Evolutionary conservation across 2,329 filamentous ascomycete species (phyloP), one percentile per base, ranked within the genome.

Genomic region (Monilinia fructigena): DNA sequence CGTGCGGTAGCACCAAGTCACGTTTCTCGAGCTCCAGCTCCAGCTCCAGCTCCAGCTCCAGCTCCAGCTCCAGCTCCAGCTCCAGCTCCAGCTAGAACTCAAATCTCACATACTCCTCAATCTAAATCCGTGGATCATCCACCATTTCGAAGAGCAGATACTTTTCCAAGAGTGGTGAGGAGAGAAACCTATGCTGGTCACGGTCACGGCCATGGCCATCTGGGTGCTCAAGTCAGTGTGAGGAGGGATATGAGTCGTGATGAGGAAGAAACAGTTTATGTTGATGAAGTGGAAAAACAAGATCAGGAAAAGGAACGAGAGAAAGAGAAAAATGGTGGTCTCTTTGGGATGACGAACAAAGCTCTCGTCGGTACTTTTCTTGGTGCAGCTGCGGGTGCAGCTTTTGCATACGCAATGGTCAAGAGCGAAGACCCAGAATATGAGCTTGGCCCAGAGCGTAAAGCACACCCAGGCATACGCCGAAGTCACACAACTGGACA

Each of bases 311-410:
- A 66, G 12, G 64, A 58, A 10, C 5, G 7, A 14, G 64, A 58
- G 10, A 55, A 63, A 5, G 35, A 59, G 55, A 63, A 61, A 16
- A 66, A 55, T 38, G 62, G 52, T 59, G 62, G 66, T 1, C 31
- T 55, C 12, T 56, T 63, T n/a, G 71, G 84, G 5, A 78, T 85
- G 50, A 82, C 81, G 60, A 82, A 86, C 52, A 88, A 88, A 71
- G 85, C 86, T 26, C 82, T 93, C 53, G 82, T 95, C 55, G 90
- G 92, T 10, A 89, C 90, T 10, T 81, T 96, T 14, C 82, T 96
- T 59, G 92, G 91, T 54, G 91, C 90, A 42, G 91, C 91, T 20
- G 91, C 91, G 23, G 90, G 90, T 50, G 90, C 89, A 47, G 90
- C 89, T 12, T 81, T 91, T 52, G 89, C 91, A 12, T 96, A 95